phyloP scores from a whole-genome alignment of 352 stramenopile species.

The Phytophthora macrochlamydospora region DNA sequence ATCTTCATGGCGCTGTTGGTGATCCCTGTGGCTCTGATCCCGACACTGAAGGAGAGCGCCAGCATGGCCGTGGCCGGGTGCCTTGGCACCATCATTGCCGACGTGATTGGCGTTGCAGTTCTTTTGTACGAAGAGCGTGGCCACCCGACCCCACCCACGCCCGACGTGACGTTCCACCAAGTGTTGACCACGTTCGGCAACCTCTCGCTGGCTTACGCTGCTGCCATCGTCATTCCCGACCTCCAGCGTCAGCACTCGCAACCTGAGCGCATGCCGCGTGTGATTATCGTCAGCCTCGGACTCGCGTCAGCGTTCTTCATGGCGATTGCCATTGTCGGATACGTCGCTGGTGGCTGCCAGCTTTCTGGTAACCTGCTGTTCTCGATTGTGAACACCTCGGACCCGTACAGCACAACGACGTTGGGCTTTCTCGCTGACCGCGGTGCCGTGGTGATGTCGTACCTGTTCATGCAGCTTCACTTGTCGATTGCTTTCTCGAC shows the following conservation, averaged over 20 bases:
- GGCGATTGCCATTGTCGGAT: slow-evolving; percentile 29
- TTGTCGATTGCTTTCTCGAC: slow-evolving; percentile 40
- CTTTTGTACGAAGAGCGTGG: slow-evolving; percentile 18
- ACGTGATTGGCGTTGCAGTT: slow-evolving; percentile 10
- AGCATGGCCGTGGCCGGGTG: slow-evolving; percentile 17
- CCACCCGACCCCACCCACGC: slow-evolving; percentile 13
- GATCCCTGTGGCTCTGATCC: slow-evolving; percentile 16
- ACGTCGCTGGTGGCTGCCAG: slow-evolving; percentile 30
- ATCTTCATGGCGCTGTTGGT: slow-evolving; percentile 19
- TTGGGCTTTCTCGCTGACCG: slow-evolving; percentile 19
- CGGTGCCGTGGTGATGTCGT: slow-evolving; percentile 20
- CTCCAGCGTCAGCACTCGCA: slow-evolving; percentile 32
- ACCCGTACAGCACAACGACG: slow-evolving; percentile 13
- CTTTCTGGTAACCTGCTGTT: slow-evolving; percentile 23
- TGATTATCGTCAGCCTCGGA: slow-evolving; percentile 30
- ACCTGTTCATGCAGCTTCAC: slow-evolving; percentile 29
- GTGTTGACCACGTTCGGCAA: slow-evolving; percentile 20
- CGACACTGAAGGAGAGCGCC: slow-evolving; percentile 19
- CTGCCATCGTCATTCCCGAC: slow-evolving; percentile 17
- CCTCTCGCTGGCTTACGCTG: slow-evolving; percentile 18
- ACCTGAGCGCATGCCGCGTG: slow-evolving; percentile 33
- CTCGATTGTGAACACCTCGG: slow-evolving; percentile 18
- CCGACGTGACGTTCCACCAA: slow-evolving; percentile 16
- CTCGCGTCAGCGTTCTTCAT: slow-evolving; percentile 38
- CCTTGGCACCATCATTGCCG: slow-evolving; percentile 19